These are phyloP conservation scores for Rhytidhysteron rufulum DNA, from an alignment of 2,329 filamentous ascomycete species.

Conservation along the genomic window DNA sequence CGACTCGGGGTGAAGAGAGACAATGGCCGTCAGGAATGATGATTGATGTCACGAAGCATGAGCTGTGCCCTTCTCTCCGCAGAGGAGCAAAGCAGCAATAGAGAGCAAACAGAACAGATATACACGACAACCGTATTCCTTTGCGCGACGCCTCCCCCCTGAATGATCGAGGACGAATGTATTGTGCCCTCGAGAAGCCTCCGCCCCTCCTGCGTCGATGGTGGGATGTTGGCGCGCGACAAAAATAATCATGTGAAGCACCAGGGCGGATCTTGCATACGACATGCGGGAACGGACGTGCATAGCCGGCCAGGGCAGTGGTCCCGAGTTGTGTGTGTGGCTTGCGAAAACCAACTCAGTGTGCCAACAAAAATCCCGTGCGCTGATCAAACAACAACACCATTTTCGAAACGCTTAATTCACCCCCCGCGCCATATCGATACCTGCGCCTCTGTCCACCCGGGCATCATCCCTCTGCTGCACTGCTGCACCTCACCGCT, in stretches of 20 bases:
- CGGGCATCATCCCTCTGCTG: slow-evolving; percentile 3
- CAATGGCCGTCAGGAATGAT: too few relatives aligned
- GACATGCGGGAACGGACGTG: not conserved
- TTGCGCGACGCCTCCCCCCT: too few relatives aligned
- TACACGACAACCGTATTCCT: too few relatives aligned
- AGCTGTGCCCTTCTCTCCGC: too few relatives aligned
- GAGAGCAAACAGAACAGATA: too few relatives aligned
- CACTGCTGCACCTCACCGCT: slow-evolving; percentile 24
- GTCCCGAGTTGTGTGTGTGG: too few relatives aligned
- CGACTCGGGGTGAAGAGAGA: too few relatives aligned
- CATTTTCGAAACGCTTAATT: slow-evolving; percentile 3
- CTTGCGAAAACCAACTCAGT: slow-evolving; percentile 2
- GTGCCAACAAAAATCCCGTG: not conserved
- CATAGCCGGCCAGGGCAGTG: not conserved
- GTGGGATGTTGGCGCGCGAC: slow-evolving; percentile 23
- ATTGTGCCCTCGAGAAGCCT: too few relatives aligned
- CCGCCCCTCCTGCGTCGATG: too few relatives aligned
- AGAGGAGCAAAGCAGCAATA: too few relatives aligned
- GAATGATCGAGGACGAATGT: too few relatives aligned
- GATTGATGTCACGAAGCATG: too few relatives aligned
- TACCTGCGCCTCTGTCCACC: slow-evolving; percentile 3
- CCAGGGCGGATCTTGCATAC: slow-evolving; percentile 13
- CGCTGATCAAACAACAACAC: slow-evolving; percentile 7
- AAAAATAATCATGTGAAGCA: slow-evolving; percentile 14
- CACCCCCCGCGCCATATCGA: slow-evolving; percentile 17